Evolutionary conservation across 1,139 yeast species (phyloP).

Genomic region (Komagataea norvegica): DNA sequence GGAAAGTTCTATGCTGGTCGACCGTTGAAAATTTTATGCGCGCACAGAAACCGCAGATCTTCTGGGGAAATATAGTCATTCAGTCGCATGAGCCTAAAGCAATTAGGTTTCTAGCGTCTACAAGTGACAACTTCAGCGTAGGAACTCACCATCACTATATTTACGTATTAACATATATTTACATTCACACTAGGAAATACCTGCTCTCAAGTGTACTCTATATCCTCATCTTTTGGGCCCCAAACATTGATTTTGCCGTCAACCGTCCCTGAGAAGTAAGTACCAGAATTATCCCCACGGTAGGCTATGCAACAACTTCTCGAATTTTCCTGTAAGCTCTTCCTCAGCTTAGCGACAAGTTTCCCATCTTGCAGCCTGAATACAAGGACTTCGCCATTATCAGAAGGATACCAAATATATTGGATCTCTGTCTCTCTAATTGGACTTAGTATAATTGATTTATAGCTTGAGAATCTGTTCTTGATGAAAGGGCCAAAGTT

Average conservation of each 20-base stretch:
- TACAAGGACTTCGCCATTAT: constrained; percentile 70
- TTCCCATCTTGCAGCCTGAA: constrained; percentile 63
- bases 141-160: no score
- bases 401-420: constrained; percentile 67
- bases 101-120: no score
- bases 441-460: constrained; percentile 29
- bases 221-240: constrained; percentile 36
- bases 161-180: no score
- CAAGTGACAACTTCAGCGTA: no score
- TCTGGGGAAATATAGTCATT: no score
- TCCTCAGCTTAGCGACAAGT: constrained; percentile 23
- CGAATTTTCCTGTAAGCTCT: constrained; percentile 18
- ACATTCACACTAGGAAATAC: no score
- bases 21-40: constrained; percentile 4
- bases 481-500: constrained; percentile 79
- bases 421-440: constrained; percentile 46
- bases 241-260: constrained; percentile 55
- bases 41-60: not conserved
- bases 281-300: constrained; percentile 40
- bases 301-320: constrained; percentile 49
- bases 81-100: no score
- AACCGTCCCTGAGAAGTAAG: constrained; percentile 49
- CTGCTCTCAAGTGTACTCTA: no score
- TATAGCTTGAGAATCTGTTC: constrained; percentile 42
- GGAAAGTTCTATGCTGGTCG: not conserved